Conservation (phyloP, 202 grass and related monocot species). For the Sporobolus alterniflorus region DNA sequence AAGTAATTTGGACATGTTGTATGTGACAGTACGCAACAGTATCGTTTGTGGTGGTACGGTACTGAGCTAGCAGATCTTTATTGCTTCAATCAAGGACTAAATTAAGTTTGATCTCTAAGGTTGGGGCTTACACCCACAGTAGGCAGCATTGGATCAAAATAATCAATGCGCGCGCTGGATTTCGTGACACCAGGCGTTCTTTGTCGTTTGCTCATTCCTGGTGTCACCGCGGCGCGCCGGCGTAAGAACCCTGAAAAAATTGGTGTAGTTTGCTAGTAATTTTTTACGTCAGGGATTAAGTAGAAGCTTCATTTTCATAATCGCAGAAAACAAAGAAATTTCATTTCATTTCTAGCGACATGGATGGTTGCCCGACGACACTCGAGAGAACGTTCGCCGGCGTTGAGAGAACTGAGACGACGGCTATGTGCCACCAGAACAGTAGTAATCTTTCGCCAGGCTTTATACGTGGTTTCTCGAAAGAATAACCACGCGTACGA, state of each 20-base stretch:
- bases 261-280: background rate
- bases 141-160: background rate
- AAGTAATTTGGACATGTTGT: background rate
- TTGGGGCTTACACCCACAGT: background rate
- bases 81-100: background rate
- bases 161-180: background rate
- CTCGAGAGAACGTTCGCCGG: background rate
- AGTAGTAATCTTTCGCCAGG: background rate
- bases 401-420: background rate
- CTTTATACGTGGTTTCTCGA: background rate
- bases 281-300: background rate
- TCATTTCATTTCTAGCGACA: background rate
- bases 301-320: too few relatives aligned
- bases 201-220: background rate
- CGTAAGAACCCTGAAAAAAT: background rate
- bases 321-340: background rate
- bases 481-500: background rate
- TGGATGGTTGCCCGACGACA: background rate
- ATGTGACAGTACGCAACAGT: background rate
- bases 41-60: background rate
- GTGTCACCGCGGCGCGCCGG: background rate
- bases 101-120: background rate
- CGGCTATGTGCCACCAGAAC: background rate
- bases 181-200: background rate
- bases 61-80: background rate